Conservation (phyloP, 495 filamentous ascomycete genomes). For the Penicillium taxi region DNA sequence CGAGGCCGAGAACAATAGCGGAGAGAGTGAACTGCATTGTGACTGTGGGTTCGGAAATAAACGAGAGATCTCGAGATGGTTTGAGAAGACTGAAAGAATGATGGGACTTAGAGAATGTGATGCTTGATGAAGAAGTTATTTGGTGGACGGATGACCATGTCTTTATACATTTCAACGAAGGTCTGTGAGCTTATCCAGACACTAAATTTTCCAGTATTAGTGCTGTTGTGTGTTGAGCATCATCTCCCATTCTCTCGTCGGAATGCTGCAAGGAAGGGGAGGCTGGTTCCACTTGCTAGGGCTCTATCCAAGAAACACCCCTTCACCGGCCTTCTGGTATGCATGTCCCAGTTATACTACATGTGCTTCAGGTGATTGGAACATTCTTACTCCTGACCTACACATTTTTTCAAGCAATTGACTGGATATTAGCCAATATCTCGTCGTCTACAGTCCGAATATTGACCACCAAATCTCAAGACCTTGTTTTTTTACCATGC, state of each 20-base stretch:
- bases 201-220: slow-evolving; percentile 1
- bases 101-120: slow-evolving; percentile 25
- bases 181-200: slow-evolving; percentile 16
- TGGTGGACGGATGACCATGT: slow-evolving; percentile 12
- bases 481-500: not conserved
- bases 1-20: slow-evolving; percentile 18
- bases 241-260: slow-evolving; percentile 14
- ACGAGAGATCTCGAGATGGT: slow-evolving; percentile 26
- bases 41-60: slow-evolving; percentile 30
- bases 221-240: slow-evolving; percentile 8
- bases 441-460: not conserved
- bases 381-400: not conserved
- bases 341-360: slow-evolving; percentile 19
- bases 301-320: slow-evolving; percentile 7
- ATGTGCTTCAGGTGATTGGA: slow-evolving; percentile 11
- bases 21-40: slow-evolving; percentile 29
- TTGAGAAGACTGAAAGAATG: slow-evolving; percentile 21
- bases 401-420: not conserved
- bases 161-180: slow-evolving; percentile 33
- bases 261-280: slow-evolving; percentile 31
- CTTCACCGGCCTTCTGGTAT: slow-evolving; percentile 20
- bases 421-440: not conserved
- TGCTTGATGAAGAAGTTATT: slow-evolving; percentile 26
- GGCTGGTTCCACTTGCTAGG: slow-evolving; percentile 16
- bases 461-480: not conserved